phyloP scores from a whole-genome alignment of 139 green algal species.

The Coccomyxa sp. region DNA sequence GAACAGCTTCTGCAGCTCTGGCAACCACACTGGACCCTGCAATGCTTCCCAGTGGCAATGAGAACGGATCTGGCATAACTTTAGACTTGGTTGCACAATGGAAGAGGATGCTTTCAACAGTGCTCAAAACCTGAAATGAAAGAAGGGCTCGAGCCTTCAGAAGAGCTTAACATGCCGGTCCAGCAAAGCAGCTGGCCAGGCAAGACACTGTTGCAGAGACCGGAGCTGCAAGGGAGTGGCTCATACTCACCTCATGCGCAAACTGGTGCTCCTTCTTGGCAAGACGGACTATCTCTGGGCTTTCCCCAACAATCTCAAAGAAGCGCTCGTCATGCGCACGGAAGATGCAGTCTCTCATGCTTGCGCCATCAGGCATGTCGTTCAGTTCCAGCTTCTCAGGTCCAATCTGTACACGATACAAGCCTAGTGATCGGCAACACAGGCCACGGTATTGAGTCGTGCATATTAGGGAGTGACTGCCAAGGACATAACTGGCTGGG shows the following conservation, averaged over 20 bases:
- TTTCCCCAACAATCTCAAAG: neutral
- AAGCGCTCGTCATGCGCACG: neutral
- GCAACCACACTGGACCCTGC: slow-evolving; percentile 4
- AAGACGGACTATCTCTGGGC: neutral
- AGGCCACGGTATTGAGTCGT: too few species aligned
- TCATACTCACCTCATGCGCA: neutral
- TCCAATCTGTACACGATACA: too few species aligned
- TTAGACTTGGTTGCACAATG: neutral
- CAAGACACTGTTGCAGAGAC: too few species aligned
- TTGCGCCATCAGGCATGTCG: neutral
- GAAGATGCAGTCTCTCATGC: neutral
- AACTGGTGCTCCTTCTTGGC: neutral
- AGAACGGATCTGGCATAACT: too few species aligned
- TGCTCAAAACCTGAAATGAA: neutral
- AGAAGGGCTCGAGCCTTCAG: neutral
- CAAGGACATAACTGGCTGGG: too few species aligned
- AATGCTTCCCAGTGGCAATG: neutral
- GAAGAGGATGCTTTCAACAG: neutral
- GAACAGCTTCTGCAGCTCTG: neutral
- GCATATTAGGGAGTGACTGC: too few species aligned
- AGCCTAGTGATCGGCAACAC: too few species aligned
- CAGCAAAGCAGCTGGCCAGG: neutral
- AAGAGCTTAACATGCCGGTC: neutral
- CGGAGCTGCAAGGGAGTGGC: neutral
- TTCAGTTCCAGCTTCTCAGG: neutral